These are phyloP conservation scores for Gossypium gossypioides DNA, from an alignment of 441 rosid genomes.

Conservation along the genomic window DNA sequence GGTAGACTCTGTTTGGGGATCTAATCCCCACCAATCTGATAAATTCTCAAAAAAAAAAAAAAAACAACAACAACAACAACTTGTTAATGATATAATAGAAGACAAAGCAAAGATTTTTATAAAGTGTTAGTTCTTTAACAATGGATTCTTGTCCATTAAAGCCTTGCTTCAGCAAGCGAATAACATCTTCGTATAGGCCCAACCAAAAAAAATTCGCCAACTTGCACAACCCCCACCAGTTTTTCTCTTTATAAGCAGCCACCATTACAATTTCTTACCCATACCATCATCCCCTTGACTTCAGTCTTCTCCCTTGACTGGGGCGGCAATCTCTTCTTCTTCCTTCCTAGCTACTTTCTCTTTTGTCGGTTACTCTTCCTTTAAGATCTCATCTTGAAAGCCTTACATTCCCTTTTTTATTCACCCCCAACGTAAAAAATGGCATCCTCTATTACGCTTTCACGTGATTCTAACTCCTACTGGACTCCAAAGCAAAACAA, in stretches of 20 bases:
- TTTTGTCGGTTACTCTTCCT: constrained; percentile 8
- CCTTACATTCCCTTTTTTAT: neutral
- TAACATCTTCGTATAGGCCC: constrained; percentile 20
- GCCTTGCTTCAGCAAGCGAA: constrained; percentile 27
- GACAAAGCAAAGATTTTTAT: constrained; percentile 24
- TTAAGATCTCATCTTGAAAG: neutral
- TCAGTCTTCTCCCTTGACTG: constrained; percentile 19
- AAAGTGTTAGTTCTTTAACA: constrained; percentile 20
- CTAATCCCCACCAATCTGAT: constrained; percentile 40
- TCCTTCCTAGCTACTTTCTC: constrained; percentile 10
- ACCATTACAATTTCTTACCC: constrained; percentile 26
- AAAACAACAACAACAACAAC: too few species aligned
- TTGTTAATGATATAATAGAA: constrained; percentile 25
- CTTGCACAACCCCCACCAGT: constrained; percentile 37
- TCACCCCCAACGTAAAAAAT: constrained; percentile 16
- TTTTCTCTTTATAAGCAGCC: constrained; percentile 44
- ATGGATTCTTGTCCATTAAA: constrained; percentile 15
- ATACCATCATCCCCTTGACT: constrained; percentile 13
- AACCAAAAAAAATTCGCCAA: constrained; percentile 27
- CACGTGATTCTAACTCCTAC: constrained; percentile 28
- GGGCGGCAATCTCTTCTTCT: constrained; percentile 6
- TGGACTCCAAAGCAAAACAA: constrained; percentile 59
- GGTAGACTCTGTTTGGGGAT: constrained; percentile 27
- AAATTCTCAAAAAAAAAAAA: constrained; percentile 14
- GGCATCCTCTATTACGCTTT: constrained; percentile 43